Evolutionary conservation across 1,139 yeast genomes (phyloP).

Genomic region (Lipomyces yarrowii): DNA sequence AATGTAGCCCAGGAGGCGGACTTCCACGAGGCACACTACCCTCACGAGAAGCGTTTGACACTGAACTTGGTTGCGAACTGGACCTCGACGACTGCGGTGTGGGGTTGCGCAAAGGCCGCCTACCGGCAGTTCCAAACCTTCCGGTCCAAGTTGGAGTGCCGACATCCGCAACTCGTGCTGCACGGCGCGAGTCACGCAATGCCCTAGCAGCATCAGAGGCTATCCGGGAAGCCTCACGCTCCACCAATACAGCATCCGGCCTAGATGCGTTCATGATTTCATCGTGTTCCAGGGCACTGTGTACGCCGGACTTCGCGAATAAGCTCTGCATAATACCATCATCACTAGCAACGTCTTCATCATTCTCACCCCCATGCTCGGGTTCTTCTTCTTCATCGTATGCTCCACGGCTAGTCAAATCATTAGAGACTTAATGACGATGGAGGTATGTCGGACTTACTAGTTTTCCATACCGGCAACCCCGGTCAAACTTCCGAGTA

Average conservation of each 20-base stretch:
- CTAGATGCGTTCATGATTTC: slow-evolving; percentile 62
- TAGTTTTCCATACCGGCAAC: slow-evolving; percentile 49
- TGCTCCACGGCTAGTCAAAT: slow-evolving; percentile 11
- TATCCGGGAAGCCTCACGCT: slow-evolving; percentile 72
- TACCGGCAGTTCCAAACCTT: slow-evolving; percentile 58
- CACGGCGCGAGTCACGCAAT: slow-evolving; percentile 64
- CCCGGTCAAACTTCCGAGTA: slow-evolving; percentile 46
- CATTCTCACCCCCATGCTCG: not conserved
- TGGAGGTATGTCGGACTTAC: slow-evolving; percentile 31
- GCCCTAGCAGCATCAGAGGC: slow-evolving; percentile 81
- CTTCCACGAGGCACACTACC: not conserved
- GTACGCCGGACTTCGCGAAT: slow-evolving; percentile 72
- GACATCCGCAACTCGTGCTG: slow-evolving; percentile 63
- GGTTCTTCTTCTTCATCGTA: slow-evolving; percentile 15
- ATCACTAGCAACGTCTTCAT: slow-evolving; percentile 40
- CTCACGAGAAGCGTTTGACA: not conserved
- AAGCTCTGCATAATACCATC: slow-evolving; percentile 73
- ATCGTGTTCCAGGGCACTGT: slow-evolving; percentile 78
- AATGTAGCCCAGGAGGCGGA: not conserved
- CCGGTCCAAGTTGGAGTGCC: slow-evolving; percentile 99
- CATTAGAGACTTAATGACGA: not conserved
- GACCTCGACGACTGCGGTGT: not conserved
- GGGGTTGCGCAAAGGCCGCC: not conserved
- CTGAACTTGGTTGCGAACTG: not conserved
- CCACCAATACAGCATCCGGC: slow-evolving; percentile 60